Percentiles rank a stretch among this genome's conserved stretches.
These are phyloP conservation scores for Meyerozyma elateridarum DNA, from an alignment of 1,139 yeast genomes.

Conservation along the genomic window DNA sequence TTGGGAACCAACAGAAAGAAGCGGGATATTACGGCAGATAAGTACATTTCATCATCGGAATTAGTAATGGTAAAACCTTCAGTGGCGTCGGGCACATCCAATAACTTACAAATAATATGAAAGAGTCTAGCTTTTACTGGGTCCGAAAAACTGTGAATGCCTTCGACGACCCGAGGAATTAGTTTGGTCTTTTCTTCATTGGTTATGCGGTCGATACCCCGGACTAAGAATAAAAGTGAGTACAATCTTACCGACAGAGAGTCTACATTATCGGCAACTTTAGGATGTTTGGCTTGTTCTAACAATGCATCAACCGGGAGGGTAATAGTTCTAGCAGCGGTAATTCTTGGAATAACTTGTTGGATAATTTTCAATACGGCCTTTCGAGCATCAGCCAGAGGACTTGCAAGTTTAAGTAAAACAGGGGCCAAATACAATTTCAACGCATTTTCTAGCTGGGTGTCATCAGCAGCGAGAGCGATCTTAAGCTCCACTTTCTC, in stretches of 20 bases:
- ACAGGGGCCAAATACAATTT: constrained; percentile 70
- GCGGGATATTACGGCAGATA: constrained; percentile 46
- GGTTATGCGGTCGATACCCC: constrained; percentile 54
- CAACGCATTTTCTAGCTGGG: constrained; percentile 58
- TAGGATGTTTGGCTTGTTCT: constrained; percentile 57
- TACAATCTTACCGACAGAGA: constrained; percentile 56
- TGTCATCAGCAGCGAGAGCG: constrained; percentile 69
- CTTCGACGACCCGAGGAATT: constrained; percentile 45
- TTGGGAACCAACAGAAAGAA: constrained; percentile 56
- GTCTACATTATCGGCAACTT: constrained; percentile 38
- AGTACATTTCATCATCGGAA: constrained; percentile 35
- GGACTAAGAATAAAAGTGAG: constrained; percentile 60
- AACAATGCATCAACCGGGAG: constrained; percentile 63
- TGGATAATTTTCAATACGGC: constrained; percentile 66
- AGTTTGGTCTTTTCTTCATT: constrained; percentile 30
- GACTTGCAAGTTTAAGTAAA: constrained; percentile 71
- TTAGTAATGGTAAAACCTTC: constrained; percentile 34
- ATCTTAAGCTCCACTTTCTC: constrained; percentile 79
- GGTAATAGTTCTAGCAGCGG: constrained; percentile 48
- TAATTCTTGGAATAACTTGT: constrained; percentile 63
- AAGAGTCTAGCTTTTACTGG: constrained; percentile 57
- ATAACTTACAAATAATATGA: constrained; percentile 51
- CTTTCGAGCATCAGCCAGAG: constrained; percentile 60
- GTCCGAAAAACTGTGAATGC: constrained; percentile 35
- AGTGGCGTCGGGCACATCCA: constrained; percentile 49